A percentile compares a stretch with the other conserved stretches of the same genome.
Conservation (phyloP, 169 alveolate species). For the Plasmodium yoelii region DNA sequence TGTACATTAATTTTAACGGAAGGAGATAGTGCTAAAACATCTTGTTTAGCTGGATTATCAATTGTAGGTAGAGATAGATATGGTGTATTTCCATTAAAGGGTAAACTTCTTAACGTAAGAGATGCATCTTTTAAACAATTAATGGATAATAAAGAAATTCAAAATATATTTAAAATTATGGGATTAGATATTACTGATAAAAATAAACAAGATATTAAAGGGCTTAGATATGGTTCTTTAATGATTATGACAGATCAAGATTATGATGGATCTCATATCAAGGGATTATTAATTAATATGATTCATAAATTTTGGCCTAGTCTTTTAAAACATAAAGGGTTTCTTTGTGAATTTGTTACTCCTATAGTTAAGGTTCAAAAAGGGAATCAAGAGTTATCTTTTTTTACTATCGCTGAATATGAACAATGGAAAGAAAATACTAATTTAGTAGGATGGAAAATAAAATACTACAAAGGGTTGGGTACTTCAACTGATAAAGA, state of each 20-base stretch:
- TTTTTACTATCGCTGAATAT: slow-evolving; percentile 98
- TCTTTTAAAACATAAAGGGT: slow-evolving; percentile 94
- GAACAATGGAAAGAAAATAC: slow-evolving; percentile 94
- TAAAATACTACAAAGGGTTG: slow-evolving; percentile 99
- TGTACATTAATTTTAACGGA: slow-evolving; percentile 99
- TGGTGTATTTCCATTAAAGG: slow-evolving; percentile 99
- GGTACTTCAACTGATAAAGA: slow-evolving; percentile 99
- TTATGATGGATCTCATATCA: slow-evolving; percentile 99
- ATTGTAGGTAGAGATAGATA: slow-evolving; percentile 98
- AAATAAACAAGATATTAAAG: slow-evolving; percentile 90
- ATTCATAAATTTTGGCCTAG: slow-evolving; percentile 99
- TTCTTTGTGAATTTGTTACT: slow-evolving; percentile 98
- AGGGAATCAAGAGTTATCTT: slow-evolving; percentile 91
- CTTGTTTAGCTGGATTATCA: slow-evolving; percentile 99
- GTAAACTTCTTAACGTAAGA: slow-evolving; percentile 99
- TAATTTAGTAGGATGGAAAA: slow-evolving; percentile 93
- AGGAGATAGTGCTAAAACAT: slow-evolving; percentile 99
- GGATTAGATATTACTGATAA: slow-evolving; percentile 94
- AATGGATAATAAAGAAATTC: slow-evolving; percentile 97
- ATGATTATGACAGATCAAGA: slow-evolving; percentile 99
- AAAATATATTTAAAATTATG: slow-evolving; percentile 95
- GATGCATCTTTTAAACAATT: slow-evolving; percentile 97
- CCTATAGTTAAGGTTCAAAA: slow-evolving; percentile 98
- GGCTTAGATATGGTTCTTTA: slow-evolving; percentile 97
- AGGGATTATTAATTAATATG: slow-evolving; percentile 99